Percentiles rank a stretch among this genome's conserved stretches.
Evolutionary conservation across 1,284 basidiomycete genomes (phyloP).

Genomic region (Tilletiopsis washingtonensis): DNA sequence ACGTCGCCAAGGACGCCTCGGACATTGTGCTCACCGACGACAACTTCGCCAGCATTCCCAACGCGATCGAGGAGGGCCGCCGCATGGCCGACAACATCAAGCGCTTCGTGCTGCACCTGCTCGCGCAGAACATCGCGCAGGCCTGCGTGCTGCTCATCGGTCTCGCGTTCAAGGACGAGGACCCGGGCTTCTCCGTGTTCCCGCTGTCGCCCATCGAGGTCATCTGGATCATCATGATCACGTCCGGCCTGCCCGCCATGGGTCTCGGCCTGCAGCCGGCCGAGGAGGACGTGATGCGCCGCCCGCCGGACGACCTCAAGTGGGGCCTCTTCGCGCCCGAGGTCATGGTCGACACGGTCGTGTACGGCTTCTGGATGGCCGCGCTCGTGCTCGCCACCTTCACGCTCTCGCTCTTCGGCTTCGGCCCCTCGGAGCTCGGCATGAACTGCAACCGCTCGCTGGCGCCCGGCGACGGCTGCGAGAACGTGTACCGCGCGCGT

Average conservation of each 20-base stretch:
- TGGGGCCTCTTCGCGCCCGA: slow-evolving; percentile 46
- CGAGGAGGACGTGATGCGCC: slow-evolving; percentile 57
- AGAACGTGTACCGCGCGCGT: slow-evolving; percentile 46
- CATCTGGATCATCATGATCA: slow-evolving; percentile 52
- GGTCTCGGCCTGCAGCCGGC: slow-evolving; percentile 55
- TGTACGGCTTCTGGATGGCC: slow-evolving; percentile 62
- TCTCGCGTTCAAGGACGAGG: slow-evolving; percentile 59
- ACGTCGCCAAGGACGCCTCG: slow-evolving; percentile 66
- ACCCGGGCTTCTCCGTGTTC: slow-evolving; percentile 56
- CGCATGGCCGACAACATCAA: slow-evolving; percentile 50
- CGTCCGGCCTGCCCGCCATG: slow-evolving; percentile 48
- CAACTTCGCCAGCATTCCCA: slow-evolving; percentile 72
- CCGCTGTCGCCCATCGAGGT: slow-evolving; percentile 62
- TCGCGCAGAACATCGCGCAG: slow-evolving; percentile 44
- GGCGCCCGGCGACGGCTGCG: slow-evolving; percentile 23
- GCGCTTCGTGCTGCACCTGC: slow-evolving; percentile 48
- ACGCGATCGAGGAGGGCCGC: slow-evolving; percentile 62
- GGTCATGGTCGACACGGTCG: slow-evolving; percentile 53
- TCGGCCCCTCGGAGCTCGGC: slow-evolving; percentile 35
- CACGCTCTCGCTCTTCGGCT: slow-evolving; percentile 30
- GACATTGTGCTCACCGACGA: slow-evolving; percentile 96
- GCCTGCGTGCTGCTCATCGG: slow-evolving; percentile 54
- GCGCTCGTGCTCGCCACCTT: slow-evolving; percentile 51
- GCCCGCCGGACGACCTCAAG: slow-evolving; percentile 49
- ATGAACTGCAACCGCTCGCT: slow-evolving; percentile 42